Base-by-base conservation (phyloP, 2,329 filamentous ascomycete species). In the Cryphonectria carpinicola region DNA sequence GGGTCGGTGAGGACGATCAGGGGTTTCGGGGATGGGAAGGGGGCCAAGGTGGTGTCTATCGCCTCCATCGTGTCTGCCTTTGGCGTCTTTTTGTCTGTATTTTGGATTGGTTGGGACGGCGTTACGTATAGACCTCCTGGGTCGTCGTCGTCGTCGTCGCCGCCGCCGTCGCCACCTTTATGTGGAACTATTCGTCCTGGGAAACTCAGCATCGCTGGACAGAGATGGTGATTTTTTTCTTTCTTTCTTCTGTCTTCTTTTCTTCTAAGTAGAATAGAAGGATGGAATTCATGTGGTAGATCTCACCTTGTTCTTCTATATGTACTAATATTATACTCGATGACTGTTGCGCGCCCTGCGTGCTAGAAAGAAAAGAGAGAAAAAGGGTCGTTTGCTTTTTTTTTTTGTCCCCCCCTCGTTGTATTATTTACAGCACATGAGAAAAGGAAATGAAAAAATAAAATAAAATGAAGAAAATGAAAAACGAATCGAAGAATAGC, bases 1-100 rank as follows among this genome's bases (percentile, higher is more conserved):
- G 64, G 49, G 58, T 61, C 58, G 58, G 58, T 61, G 58, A 61
- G 58, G 58, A 61, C 58, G 35, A 61, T 61, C 32, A 35, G 35
- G 8, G 58, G 58, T 8, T 61, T 39, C 7, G 35, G 11, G 19
- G 28, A n/a, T 19, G 28, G 58, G 32, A 19, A 32, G 17, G 35
- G 35, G 17, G 35, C 35, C 5, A 22, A 19, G 19, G 32, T 32
- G 35, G 58, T 39, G 8, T 61, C 35, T 61, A 61, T 61, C 7
- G 58, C 17, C 58, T 61, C 58, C 58, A 61, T 61, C 35, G 8
- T 19, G 7, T 11, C 19, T 37, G 58, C n/a, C 17, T 61, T 19
- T 49, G 17, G 46, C n/a, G 35, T 61, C 8, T 13, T 3, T 19
- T 10, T 35, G 11, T 19, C 11, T 22, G 32, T 8, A 10, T 37